Evolutionary conservation across 306 rosid species (phyloP).

Genomic region (Cicer yamashitae): DNA sequence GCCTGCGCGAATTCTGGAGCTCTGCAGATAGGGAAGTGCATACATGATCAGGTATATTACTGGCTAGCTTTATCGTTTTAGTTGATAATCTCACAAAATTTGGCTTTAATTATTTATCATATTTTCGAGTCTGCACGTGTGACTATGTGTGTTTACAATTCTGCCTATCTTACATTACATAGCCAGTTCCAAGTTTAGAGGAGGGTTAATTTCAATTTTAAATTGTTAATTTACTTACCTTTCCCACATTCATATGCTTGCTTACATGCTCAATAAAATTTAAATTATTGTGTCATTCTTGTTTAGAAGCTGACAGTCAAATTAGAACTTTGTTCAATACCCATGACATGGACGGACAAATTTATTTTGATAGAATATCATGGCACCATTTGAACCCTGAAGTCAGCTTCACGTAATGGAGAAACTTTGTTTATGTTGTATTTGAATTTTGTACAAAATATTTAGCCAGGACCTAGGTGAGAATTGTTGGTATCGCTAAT

Average conservation of each 20-base stretch:
- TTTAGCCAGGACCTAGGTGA: constrained; percentile 10
- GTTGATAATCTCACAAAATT: constrained; percentile 5
- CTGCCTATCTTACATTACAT: neutral
- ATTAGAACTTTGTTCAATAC: neutral
- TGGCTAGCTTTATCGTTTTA: constrained; percentile 17
- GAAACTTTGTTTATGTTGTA: neutral
- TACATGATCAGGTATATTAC: constrained; percentile 72
- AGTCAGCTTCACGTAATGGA: neutral
- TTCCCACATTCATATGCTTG: too few relatives aligned
- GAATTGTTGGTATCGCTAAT: constrained; percentile 24
- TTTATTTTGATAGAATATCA: neutral
- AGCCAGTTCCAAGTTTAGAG: neutral
- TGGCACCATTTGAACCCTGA: neutral
- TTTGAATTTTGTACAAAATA: constrained; percentile 16
- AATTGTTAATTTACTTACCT: too few relatives aligned
- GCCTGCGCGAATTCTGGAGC: constrained; percentile 82
- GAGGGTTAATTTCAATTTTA: neutral
- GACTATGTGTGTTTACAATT: neutral
- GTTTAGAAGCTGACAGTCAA: neutral
- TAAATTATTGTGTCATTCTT: too few relatives aligned
- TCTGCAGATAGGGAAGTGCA: constrained; percentile 73
- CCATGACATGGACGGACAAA: constrained; percentile 1
- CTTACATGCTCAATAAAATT: too few relatives aligned
- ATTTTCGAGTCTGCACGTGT: neutral
- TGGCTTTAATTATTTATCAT: constrained; percentile 20